Evolutionary conservation across 306 rosid genomes (phyloP).

Genomic region (Cucumis melo): DNA sequence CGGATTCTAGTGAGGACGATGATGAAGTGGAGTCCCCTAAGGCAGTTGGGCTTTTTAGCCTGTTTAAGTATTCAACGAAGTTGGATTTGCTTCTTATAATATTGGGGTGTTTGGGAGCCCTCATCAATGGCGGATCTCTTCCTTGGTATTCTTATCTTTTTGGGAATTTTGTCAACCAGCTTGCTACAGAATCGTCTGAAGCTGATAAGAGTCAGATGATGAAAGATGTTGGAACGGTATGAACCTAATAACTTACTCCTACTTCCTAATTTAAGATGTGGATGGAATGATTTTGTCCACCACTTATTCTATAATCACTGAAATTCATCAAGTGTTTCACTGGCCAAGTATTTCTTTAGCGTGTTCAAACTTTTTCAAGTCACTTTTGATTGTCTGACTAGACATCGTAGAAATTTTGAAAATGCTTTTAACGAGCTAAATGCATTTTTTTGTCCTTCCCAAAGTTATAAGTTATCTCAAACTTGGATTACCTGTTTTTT

Average conservation of each 20-base stretch:
- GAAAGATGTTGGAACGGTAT: conserved; percentile 49
- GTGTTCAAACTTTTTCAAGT: neutral
- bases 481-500: neutral
- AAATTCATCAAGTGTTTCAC: neutral
- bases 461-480: too few species aligned
- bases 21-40: conserved; percentile 36
- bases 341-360: neutral
- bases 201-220: conserved; percentile 25
- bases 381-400: neutral
- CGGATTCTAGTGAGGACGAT: conserved; percentile 25
- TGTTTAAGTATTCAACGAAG: conserved; percentile 73
- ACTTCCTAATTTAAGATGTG: neutral
- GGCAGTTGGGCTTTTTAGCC: conserved; percentile 50
- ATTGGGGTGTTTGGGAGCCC: conserved; percentile 79
- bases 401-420: neutral
- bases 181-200: conserved; percentile 24
- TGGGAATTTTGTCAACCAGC: conserved; percentile 54
- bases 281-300: neutral
- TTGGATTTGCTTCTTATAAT: conserved; percentile 64
- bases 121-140: conserved; percentile 82
- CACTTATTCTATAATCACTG: neutral
- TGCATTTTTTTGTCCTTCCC: too few species aligned
- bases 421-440: neutral
- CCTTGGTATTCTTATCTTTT: conserved; percentile 72
- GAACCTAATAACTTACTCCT: neutral